Percentiles rank a stretch among this genome's conserved stretches.
Conservation (phyloP, 2,329 filamentous ascomycete species). For the Coniochaeta hoffmannii region DNA sequence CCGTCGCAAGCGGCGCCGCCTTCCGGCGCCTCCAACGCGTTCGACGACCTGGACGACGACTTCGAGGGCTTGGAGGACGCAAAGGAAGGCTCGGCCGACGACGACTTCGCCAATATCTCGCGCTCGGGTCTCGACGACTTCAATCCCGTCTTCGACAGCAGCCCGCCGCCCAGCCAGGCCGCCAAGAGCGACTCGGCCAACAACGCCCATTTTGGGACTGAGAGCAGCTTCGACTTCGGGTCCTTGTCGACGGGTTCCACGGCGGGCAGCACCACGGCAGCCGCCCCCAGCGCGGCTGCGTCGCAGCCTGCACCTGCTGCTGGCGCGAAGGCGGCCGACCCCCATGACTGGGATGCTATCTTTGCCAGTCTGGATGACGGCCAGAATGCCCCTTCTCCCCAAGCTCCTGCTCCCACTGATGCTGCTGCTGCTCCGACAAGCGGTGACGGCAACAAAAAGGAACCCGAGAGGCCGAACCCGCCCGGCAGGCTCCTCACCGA, state of each 20-base stretch:
- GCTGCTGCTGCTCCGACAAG: constrained; percentile 2
- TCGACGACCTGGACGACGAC: constrained; percentile 71
- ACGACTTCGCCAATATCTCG: constrained; percentile 71
- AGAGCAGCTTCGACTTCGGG: constrained; percentile 54
- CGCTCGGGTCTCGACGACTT: constrained; percentile 69
- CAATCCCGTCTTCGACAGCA: constrained; percentile 74
- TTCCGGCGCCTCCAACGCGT: constrained; percentile 38
- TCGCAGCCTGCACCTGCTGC: background rate
- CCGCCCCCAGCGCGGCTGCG: constrained; percentile 10
- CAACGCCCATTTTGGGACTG: constrained; percentile 34
- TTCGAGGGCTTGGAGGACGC: constrained; percentile 81
- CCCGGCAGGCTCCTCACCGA: constrained; percentile 62
- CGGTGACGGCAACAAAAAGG: background rate
- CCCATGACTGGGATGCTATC: constrained; percentile 90
- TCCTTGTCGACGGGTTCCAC: constrained; percentile 30
- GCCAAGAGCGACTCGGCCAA: constrained; percentile 39
- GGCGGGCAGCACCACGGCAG: constrained; percentile 24
- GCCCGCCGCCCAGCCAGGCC: constrained; percentile 39
- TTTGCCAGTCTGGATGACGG: constrained; percentile 70
- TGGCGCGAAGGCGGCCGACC: constrained; percentile 25
- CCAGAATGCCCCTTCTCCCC: constrained; percentile 14
- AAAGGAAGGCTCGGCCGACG: constrained; percentile 70
- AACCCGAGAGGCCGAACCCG: constrained; percentile 12
- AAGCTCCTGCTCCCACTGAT: constrained; percentile 16
- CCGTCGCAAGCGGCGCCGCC: constrained; percentile 19